These are phyloP conservation scores for Linnemannia schmuckeri DNA, from an alignment of 192 early-diverging fungal species.

Conservation along the genomic window DNA sequence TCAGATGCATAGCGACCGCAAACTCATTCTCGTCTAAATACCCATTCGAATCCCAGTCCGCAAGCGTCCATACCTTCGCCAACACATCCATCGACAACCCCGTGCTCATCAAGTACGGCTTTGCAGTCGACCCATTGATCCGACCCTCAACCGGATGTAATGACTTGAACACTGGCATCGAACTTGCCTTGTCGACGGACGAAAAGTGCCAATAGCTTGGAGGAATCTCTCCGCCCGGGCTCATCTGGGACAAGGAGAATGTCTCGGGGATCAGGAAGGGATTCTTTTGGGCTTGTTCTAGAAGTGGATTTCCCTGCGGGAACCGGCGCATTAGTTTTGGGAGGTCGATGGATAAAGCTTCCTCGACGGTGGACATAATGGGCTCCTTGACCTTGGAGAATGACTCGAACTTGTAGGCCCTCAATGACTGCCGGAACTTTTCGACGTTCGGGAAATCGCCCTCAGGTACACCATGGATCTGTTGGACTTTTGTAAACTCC, in stretches of 20 bases:
- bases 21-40: slow-evolving; percentile 89
- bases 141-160: slow-evolving; percentile 70
- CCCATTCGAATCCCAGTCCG: slow-evolving; percentile 87
- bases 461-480: slow-evolving; percentile 74
- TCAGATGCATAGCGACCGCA: slow-evolving; percentile 84
- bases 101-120: slow-evolving; percentile 72
- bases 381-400: slow-evolving; percentile 83
- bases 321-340: slow-evolving; percentile 83
- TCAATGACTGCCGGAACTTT: slow-evolving; percentile 75
- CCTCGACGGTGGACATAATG: slow-evolving; percentile 74
- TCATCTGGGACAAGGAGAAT: background rate
- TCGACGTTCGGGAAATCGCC: slow-evolving; percentile 90
- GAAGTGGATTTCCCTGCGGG: slow-evolving; percentile 81
- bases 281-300: slow-evolving; percentile 69
- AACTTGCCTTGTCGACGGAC: slow-evolving; percentile 63
- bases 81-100: slow-evolving; percentile 75
- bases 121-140: slow-evolving; percentile 64
- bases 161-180: slow-evolving; percentile 61
- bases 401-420: slow-evolving; percentile 84
- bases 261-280: slow-evolving; percentile 58
- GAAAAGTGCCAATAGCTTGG: slow-evolving; percentile 69
- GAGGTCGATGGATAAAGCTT: slow-evolving; percentile 81
- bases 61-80: slow-evolving; percentile 79
- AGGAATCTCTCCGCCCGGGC: slow-evolving; percentile 41
- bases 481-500: slow-evolving; percentile 83